Evolutionary conservation across 2,329 filamentous ascomycete species (phyloP).

Genomic region (Fusarium palustre): DNA sequence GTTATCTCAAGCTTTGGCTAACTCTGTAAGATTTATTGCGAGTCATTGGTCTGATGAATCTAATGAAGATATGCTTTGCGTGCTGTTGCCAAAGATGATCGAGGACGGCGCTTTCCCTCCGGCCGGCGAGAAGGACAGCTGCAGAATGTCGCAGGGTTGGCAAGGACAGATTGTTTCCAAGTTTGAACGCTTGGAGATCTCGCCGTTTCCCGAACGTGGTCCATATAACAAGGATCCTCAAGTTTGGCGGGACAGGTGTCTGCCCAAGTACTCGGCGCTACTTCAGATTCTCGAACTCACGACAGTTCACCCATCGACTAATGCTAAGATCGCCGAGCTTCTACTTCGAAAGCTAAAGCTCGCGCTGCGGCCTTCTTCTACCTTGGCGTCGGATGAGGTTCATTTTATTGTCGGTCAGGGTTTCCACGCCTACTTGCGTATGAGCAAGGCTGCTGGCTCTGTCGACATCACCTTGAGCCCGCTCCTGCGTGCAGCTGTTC

Average conservation of each 20-base stretch:
- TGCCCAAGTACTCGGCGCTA: slow-evolving; percentile 76
- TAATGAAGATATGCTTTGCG: slow-evolving; percentile 76
- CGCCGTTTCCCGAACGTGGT: slow-evolving; percentile 72
- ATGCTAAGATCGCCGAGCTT: slow-evolving; percentile 73
- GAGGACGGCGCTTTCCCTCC: slow-evolving; percentile 66
- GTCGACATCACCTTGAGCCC: slow-evolving; percentile 73
- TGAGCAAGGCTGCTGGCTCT: slow-evolving; percentile 69
- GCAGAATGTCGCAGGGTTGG: slow-evolving; percentile 73
- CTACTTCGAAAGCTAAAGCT: slow-evolving; percentile 74
- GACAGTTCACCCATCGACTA: slow-evolving; percentile 73
- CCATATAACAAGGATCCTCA: slow-evolving; percentile 71
- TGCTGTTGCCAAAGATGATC: slow-evolving; percentile 75
- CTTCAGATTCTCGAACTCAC: slow-evolving; percentile 72
- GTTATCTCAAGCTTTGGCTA: slow-evolving; percentile 16
- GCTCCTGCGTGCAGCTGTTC: slow-evolving; percentile 73
- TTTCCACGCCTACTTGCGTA: slow-evolving; percentile 77
- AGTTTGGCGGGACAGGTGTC: slow-evolving; percentile 70
- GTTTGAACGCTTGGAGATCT: slow-evolving; percentile 73
- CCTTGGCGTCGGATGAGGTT: slow-evolving; percentile 70
- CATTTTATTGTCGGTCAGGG: slow-evolving; percentile 80
- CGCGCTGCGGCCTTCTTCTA: slow-evolving; percentile 70
- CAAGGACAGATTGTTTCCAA: slow-evolving; percentile 78
- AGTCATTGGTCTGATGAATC: slow-evolving; percentile 75
- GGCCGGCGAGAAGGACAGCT: slow-evolving; percentile 63
- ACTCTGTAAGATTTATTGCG: slow-evolving; percentile 73